Evolutionary conservation across 2,329 filamentous ascomycete species (phyloP).

Genomic region (Cytospora piceae): DNA sequence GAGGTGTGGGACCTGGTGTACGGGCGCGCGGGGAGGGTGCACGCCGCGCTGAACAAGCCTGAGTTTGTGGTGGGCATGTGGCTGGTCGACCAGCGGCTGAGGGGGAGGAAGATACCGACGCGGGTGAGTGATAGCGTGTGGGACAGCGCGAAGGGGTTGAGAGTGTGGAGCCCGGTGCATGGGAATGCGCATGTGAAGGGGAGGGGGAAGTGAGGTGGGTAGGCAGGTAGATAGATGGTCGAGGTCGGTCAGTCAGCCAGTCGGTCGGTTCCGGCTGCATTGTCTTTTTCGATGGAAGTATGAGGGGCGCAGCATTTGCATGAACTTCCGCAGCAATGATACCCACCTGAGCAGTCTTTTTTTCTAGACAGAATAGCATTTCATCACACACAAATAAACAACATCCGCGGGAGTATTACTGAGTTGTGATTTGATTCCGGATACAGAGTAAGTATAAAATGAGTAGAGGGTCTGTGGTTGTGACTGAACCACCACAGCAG

Average conservation of each 20-base stretch:
- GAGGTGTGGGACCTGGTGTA: slow-evolving; percentile 81
- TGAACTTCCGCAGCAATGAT: slow-evolving; percentile 20
- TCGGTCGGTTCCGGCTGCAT: too few relatives aligned
- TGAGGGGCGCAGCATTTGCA: slow-evolving; percentile 1
- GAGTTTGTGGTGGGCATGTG: slow-evolving; percentile 85
- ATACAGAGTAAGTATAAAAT: neutral
- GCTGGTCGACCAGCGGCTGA: slow-evolving; percentile 80
- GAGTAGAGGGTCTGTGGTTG: neutral
- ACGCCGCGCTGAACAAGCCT: slow-evolving; percentile 57
- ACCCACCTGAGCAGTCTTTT: slow-evolving; percentile 12
- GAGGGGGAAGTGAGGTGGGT: slow-evolving; percentile 24
- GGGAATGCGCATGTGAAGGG: slow-evolving; percentile 2
- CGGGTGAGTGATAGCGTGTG: slow-evolving; percentile 76
- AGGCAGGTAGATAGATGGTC: neutral
- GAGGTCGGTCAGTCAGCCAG: too few relatives aligned
- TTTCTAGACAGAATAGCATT: neutral
- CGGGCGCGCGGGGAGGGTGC: slow-evolving; percentile 36
- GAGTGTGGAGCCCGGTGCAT: slow-evolving; percentile 35
- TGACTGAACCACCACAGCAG: neutral
- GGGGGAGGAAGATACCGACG: slow-evolving; percentile 75
- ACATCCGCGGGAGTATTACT: neutral
- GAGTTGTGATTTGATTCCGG: neutral
- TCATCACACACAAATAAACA: neutral
- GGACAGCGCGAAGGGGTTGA: slow-evolving; percentile 64
- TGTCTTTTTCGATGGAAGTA: neutral